phyloP scores from a whole-genome alignment of 345 rosid genomes.

The Ricinus communis region DNA sequence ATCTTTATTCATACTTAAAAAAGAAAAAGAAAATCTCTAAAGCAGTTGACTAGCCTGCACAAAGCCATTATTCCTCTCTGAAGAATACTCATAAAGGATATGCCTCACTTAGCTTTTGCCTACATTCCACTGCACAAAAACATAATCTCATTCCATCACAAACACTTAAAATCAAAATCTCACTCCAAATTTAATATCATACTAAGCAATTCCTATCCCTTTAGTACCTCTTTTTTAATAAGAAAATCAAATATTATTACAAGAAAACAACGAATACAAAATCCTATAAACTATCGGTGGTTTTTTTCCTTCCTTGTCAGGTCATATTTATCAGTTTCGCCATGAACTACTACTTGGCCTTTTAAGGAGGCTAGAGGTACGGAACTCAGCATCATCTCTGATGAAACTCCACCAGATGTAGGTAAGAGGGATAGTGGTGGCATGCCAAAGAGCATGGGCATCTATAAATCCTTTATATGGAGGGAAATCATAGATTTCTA shows the following conservation, averaged over 20 bases:
- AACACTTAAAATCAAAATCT: too few species aligned
- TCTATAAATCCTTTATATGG: constrained; percentile 69
- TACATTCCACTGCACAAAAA: too few species aligned
- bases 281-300: neutral
- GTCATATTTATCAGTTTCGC: neutral
- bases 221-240: too few species aligned
- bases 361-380: constrained; percentile 60
- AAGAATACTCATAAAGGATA: too few species aligned
- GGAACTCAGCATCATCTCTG: constrained; percentile 69
- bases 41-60: too few species aligned
- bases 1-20: too few species aligned
- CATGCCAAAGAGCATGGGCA: constrained; percentile 79
- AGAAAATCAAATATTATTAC: neutral
- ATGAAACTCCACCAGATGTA: constrained; percentile 90
- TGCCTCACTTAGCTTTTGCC: too few species aligned
- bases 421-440: constrained; percentile 65
- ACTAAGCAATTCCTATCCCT: too few species aligned
- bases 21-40: too few species aligned
- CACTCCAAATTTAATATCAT: too few species aligned
- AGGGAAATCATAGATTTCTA: constrained; percentile 70
- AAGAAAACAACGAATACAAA: neutral
- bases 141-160: too few species aligned
- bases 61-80: too few species aligned
- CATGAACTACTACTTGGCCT: constrained; percentile 16
- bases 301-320: neutral